Percentiles rank a stretch among this genome's conserved stretches.
Conservation (phyloP, 169 alveolate genomes). For the Plasmodium yoelii region DNA sequence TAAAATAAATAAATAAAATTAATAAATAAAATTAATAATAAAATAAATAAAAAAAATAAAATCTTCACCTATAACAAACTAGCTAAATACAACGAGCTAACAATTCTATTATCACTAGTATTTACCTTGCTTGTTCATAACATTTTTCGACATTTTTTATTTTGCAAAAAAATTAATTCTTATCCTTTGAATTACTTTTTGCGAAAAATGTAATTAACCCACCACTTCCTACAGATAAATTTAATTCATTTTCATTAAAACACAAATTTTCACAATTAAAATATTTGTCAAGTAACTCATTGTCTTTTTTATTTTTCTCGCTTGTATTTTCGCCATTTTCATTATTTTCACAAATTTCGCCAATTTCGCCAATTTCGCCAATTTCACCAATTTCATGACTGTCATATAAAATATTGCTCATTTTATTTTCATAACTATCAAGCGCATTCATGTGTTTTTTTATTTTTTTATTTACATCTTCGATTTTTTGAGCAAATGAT, state of each 20-base stretch:
- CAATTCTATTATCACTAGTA: no score
- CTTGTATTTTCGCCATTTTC: not conserved
- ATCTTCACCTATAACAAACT: no score
- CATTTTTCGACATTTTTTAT: constrained; percentile 2
- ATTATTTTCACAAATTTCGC: not conserved
- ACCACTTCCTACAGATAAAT: constrained; percentile 4
- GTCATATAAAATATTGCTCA: not conserved
- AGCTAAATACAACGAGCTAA: no score
- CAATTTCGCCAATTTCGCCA: no score
- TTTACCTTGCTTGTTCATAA: not conserved
- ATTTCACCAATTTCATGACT: not conserved
- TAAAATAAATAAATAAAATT: no score
- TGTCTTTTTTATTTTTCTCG: constrained; percentile 2
- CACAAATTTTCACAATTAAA: constrained; percentile 23
- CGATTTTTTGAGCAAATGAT: constrained; percentile 62
- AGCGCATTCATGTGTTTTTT: constrained; percentile 2
- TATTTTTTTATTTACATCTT: constrained; percentile 54
- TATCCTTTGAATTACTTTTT: constrained; percentile 4
- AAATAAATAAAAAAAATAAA: no score
- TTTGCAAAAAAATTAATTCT: not conserved
- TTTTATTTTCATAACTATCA: not conserved
- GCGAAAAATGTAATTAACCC: constrained; percentile 26
- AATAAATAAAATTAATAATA: no score
- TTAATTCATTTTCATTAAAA: constrained; percentile 19
- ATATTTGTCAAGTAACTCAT: constrained; percentile 22